Evolutionary conservation across 2,329 filamentous ascomycete genomes (phyloP).

Genomic region (Alternaria sp.): DNA sequence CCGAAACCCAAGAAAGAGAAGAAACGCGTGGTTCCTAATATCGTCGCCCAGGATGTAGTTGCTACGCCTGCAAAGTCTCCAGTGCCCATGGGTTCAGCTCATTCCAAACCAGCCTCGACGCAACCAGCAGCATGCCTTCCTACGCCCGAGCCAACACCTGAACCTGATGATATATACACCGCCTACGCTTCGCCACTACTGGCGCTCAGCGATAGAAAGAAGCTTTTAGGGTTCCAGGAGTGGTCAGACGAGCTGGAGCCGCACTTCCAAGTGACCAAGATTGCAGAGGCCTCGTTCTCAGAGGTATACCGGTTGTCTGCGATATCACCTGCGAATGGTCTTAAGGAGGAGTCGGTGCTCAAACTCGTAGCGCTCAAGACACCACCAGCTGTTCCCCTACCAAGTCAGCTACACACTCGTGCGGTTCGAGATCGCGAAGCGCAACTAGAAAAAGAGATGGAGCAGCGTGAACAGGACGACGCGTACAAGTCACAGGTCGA

Average conservation of each 20-base stretch:
- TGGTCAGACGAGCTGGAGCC: conserved; percentile 52
- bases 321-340: conserved; percentile 26
- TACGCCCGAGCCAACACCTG: conserved; percentile 28
- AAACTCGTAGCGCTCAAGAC: conserved; percentile 51
- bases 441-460: conserved; percentile 30
- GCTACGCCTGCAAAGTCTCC: conserved; percentile 10
- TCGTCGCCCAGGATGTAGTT: background rate
- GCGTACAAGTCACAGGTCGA: conserved; percentile 52
- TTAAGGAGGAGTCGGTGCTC: conserved; percentile 54
- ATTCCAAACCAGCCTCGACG: conserved; percentile 12
- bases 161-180: conserved; percentile 33
- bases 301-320: conserved; percentile 67
- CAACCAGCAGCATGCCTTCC: conserved; percentile 17
- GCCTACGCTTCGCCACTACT: conserved; percentile 37
- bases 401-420: conserved; percentile 39
- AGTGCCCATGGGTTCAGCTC: conserved; percentile 18
- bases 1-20: conserved; percentile 8
- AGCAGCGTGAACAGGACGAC: conserved; percentile 47
- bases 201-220: conserved; percentile 34
- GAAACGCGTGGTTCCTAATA: background rate
- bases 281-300: conserved; percentile 70
- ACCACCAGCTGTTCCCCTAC: conserved; percentile 42
- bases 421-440: conserved; percentile 57
- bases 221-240: conserved; percentile 45
- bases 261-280: conserved; percentile 62